Base-by-base conservation (phyloP, 2,329 filamentous ascomycete species). In the Catunica adiposa region DNA sequence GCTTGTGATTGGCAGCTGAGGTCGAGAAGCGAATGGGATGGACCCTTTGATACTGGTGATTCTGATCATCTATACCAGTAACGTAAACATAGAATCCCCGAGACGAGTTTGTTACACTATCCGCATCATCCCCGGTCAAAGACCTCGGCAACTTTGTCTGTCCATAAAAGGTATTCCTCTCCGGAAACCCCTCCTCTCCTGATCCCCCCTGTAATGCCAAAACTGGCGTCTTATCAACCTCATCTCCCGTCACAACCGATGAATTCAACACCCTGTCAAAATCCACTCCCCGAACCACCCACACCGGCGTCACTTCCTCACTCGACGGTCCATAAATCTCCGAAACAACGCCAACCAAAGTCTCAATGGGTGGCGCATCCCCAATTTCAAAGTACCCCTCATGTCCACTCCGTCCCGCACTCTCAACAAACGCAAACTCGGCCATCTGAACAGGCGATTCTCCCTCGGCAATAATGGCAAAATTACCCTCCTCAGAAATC, bases 321-420 rank as follows among this genome's bases (percentile, higher is more conserved):
- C 42, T 34, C 1, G 53, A 40, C n/a, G 57, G 54, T 8, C 57
- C 60, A 20, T 57, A 60, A 6, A 61, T 26, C 40, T 60, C 51
- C 8, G 58, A 56, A 1, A 55, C 51, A 15, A 55, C 40, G 2
- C 53, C 60, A 26, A 61, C 23, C 5, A 44, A 20, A 1, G 53
- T 59, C 1, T 58, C 55, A 5, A 53, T 50, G 5, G 58, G 56
- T 3, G 42, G 38, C 1, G 31, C 20, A 9, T 38, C 31, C 11
- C 57, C 56, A 25, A 61, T 47, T 20, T 44, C 52, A 48, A 61
- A 61, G 55, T 58, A 61, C 3, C 60, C 60, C 11, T 59, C 54
- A 20, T 61, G 58, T 5, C 55, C 58, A 11, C 31, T 17, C 11
- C 57, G 37, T n/a, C 60, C 60, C 11, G 51, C 53, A 7, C 47